Base-by-base conservation (phyloP, 768 basidiomycete species). In the Nidularia pulvinata region DNA sequence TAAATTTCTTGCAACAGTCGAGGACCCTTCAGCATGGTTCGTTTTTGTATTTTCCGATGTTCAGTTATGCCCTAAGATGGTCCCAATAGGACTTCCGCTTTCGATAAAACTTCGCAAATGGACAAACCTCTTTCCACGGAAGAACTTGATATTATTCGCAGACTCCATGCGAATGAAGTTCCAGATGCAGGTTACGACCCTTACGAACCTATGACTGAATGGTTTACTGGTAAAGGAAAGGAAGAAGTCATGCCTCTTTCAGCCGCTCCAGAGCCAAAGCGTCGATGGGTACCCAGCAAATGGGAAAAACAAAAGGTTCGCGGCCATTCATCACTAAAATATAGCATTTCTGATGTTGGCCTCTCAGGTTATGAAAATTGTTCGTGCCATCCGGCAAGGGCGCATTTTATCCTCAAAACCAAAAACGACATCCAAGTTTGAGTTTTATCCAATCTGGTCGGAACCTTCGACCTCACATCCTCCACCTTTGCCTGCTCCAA, bases 261-360 rank as follows among this genome's bases (percentile, higher is more conserved):
- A 9, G 85, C 86, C 33, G 90, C 91, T 30, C 93, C 95, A 2
- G 95, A 98, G 67, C 97, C 97, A 16, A 99, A 99, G 72, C 83
- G 93, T 51, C 83, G 97, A 46, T 99, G 95, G 87, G 82, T 98
- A 10, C 93, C 95, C 11, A 96, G 93, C 73, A 98, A 95, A 76
- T 99, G 97, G 97, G 97, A 98, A 73, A 98, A 97, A 72, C 88
- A 97, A 80, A 99, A 99, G 84, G 95, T 93, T 62, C 51, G 66
- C 54, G 39, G 4, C 25, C 25, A 30, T 30, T 30, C 4, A 30
- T 30, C 25, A 30, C 4, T 30, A 30, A 30, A 30, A 30, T 30
- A 30, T 30, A 30, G 25, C 25, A 30, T 30, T 30, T 30, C 25
- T 30, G 25, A 30, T 30, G 25, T 30, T 30, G 25, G 25, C 25